Conservation (phyloP, 345 rosid species). For the Atalantia buxifolia region DNA sequence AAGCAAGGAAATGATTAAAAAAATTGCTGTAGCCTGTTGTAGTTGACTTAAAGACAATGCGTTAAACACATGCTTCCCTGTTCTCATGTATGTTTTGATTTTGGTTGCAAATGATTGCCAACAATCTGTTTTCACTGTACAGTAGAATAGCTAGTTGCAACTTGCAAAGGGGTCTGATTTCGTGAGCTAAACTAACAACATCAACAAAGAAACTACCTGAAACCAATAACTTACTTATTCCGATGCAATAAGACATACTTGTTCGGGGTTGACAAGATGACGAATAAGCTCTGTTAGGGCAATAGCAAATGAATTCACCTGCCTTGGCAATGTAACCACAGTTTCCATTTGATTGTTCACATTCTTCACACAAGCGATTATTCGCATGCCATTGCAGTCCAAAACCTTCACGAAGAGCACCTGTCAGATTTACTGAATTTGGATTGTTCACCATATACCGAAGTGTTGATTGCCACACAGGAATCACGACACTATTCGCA, state of each 20-base stretch:
- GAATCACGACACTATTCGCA: background rate
- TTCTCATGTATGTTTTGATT: too few relatives aligned
- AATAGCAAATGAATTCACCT: conserved; percentile 16
- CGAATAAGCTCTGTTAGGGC: background rate
- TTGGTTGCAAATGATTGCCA: too few relatives aligned
- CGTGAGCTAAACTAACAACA: too few relatives aligned
- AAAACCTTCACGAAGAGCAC: conserved; percentile 14
- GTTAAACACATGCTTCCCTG: too few relatives aligned
- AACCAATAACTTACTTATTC: background rate
- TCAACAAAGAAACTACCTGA: too few relatives aligned
- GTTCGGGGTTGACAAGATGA: background rate
- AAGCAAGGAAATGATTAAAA: too few relatives aligned
- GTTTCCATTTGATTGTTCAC: background rate
- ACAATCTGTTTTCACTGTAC: too few relatives aligned
- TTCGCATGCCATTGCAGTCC: conserved; percentile 12
- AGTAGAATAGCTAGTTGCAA: too few relatives aligned
- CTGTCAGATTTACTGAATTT: background rate
- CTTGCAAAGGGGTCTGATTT: too few relatives aligned
- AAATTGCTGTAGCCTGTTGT: too few relatives aligned
- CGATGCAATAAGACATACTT: background rate
- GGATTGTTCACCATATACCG: background rate
- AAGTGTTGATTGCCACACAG: background rate
- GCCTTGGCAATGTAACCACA: conserved; percentile 14
- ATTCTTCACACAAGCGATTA: conserved; percentile 1
- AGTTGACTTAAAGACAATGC: too few relatives aligned